A percentile compares a stretch with the other conserved stretches of the same genome.
These are phyloP conservation scores for Coemansia sp. DNA, from an alignment of 192 early-diverging fungal genomes.

Conservation along the genomic window DNA sequence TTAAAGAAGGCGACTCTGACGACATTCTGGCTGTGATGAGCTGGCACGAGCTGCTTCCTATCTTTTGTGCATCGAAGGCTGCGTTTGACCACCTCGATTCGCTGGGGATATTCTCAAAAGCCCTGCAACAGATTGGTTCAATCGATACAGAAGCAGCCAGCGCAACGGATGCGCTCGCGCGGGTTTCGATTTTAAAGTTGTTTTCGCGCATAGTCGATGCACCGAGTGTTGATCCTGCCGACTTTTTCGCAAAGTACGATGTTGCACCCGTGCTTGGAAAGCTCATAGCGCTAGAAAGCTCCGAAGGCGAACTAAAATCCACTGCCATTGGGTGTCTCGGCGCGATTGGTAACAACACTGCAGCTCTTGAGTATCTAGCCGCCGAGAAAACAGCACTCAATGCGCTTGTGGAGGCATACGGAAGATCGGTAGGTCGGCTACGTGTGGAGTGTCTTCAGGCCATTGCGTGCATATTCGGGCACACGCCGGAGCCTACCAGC, in stretches of 20 bases:
- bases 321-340: conserved; percentile 44
- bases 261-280: conserved; percentile 26
- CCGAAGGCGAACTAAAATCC: conserved; percentile 15
- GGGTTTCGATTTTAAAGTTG: conserved; percentile 37
- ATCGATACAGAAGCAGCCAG: conserved; percentile 12
- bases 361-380: conserved; percentile 36
- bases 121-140: conserved; percentile 14
- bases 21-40: conserved; percentile 45
- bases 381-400: conserved; percentile 34
- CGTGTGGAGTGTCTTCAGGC: conserved; percentile 42
- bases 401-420: conserved; percentile 38
- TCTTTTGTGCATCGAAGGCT: conserved; percentile 19
- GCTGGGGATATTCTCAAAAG: conserved; percentile 27
- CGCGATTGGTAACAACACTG: conserved; percentile 41
- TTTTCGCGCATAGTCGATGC: conserved; percentile 44
- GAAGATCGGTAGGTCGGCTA: conserved; percentile 21
- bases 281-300: conserved; percentile 16
- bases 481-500: conserved; percentile 20
- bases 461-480: conserved; percentile 48
- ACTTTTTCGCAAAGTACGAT: conserved; percentile 33
- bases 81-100: conserved; percentile 29
- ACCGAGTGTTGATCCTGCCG: conserved; percentile 14
- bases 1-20: conserved; percentile 24
- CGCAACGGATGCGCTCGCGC: conserved; percentile 26
- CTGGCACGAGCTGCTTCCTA: conserved; percentile 39